Conservation (phyloP, 495 filamentous ascomycete genomes). For the Penicillium waksmanii region DNA sequence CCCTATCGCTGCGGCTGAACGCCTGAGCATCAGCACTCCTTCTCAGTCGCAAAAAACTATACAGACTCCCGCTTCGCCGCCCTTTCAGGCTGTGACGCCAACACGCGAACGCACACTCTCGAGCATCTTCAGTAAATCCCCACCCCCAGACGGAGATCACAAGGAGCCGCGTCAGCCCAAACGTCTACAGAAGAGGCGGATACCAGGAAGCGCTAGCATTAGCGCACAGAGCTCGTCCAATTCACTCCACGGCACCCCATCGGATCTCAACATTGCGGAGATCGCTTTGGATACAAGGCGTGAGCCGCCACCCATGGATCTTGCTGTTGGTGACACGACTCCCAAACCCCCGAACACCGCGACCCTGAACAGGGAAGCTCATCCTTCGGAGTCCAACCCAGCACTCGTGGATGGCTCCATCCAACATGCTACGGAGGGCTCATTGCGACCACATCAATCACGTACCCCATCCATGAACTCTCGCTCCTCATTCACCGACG, state of each 20-base stretch:
- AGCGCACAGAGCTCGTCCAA: conserved; percentile 86
- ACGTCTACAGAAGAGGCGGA: conserved; percentile 81
- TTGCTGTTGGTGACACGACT: conserved; percentile 35
- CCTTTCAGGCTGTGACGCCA: conserved; percentile 61
- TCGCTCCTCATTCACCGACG: conserved; percentile 74
- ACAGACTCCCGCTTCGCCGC: conserved; percentile 40
- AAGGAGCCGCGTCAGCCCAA: conserved; percentile 70
- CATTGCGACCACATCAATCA: conserved; percentile 65
- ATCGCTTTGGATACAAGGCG: conserved; percentile 20
- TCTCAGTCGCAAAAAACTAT: conserved; percentile 51
- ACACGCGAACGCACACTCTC: conserved; percentile 69
- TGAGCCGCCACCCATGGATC: conserved; percentile 23
- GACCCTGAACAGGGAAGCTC: conserved; percentile 26
- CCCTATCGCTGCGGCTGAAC: conserved; percentile 27
- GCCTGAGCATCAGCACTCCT: conserved; percentile 25
- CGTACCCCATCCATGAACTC: conserved; percentile 71
- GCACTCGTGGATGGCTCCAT: conserved; percentile 22
- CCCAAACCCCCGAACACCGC: conserved; percentile 34
- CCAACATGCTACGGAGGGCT: conserved; percentile 45
- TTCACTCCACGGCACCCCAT: conserved; percentile 60
- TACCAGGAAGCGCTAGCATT: conserved; percentile 70
- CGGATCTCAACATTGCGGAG: conserved; percentile 25
- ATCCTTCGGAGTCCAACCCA: conserved; percentile 26
- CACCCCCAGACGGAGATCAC: conserved; percentile 56
- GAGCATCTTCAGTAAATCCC: conserved; percentile 70